Base-by-base conservation (phyloP, 257 asterid species). In the Nicotiana noctiflora region DNA sequence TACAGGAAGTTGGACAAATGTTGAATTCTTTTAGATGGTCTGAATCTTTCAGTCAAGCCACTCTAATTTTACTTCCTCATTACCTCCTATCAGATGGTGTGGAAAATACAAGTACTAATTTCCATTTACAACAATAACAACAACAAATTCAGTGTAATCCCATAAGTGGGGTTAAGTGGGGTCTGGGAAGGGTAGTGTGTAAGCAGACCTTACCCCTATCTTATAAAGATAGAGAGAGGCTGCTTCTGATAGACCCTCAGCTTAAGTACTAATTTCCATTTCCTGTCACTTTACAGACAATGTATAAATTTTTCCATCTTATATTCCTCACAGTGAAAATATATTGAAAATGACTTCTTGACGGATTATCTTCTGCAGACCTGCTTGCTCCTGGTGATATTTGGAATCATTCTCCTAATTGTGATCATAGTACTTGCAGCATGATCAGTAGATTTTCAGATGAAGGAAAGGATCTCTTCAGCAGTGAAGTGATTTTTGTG, bases 321-420 rank as follows among this genome's bases (percentile, higher is more conserved):
- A 68, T n/a, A 19, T 37, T 40, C 32, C 77, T 70, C 0, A 19
- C 57, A 21, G 19, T 6, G 19, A 18, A 13, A 18, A 62, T 27
- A 13, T 14, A 63, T 25, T 25, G 37, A 5, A 5, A 13, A 62
- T 12, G 15, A 62, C 7, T 62, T 25, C 19, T 62, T 60, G 7
- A 23, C 4, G 13, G n/a, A 44, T 32, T 5, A 18, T 21, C 18
- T 77, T 18, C 56, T 87, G 88, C 95, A 94, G 98, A 80, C 94
- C 61, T 94, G 98, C 90, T 88, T 94, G 72, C 91, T 94, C 62
- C 90, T 94, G 62, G 98, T 94, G 83, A 94, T 94, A 61, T 94
- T 94, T 18, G 97, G 94, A 77, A 90, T 94, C 23, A 88, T 90
- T 82, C 88, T 94, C 84, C 91, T 92, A 85, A 94, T 94, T 75